These are phyloP conservation scores for Ascochyta clinopodiicola DNA, from an alignment of 2,329 filamentous ascomycete genomes.

Conservation along the genomic window DNA sequence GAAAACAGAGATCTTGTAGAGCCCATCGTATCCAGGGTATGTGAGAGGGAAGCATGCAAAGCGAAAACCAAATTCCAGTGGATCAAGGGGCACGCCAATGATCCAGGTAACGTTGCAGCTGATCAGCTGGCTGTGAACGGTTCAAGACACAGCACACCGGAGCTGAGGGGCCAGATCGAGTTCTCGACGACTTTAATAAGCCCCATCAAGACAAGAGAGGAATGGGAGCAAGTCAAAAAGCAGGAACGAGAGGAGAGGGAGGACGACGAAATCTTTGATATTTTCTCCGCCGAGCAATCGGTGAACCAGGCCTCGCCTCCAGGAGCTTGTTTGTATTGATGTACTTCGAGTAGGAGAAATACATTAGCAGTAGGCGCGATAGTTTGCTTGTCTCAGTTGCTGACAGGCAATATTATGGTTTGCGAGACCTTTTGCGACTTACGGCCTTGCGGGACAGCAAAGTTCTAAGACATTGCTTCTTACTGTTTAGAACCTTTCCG, in stretches of 20 bases:
- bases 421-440: too few relatives aligned
- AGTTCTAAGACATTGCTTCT: too few relatives aligned
- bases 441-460: too few relatives aligned
- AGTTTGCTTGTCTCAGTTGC: too few relatives aligned
- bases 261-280: constrained; percentile 8
- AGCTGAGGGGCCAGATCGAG: constrained; percentile 18
- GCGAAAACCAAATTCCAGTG: constrained; percentile 76
- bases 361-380: too few relatives aligned
- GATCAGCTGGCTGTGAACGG: constrained; percentile 58
- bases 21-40: constrained; percentile 72
- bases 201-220: constrained; percentile 12
- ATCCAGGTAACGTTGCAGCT: constrained; percentile 79
- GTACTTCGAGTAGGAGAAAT: too few relatives aligned
- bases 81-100: constrained; percentile 83
- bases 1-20: constrained; percentile 87
- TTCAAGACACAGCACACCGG: constrained; percentile 23
- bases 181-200: constrained; percentile 19
- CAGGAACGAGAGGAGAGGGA: constrained; percentile 11
- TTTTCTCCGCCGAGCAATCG: constrained; percentile 3
- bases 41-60: constrained; percentile 64
- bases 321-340: too few relatives aligned
- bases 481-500: too few relatives aligned
- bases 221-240: constrained; percentile 13
- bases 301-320: constrained; percentile 6
- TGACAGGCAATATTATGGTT: too few relatives aligned